phyloP scores from a whole-genome alignment of 441 rosid genomes.

The Breynia disticha region DNA sequence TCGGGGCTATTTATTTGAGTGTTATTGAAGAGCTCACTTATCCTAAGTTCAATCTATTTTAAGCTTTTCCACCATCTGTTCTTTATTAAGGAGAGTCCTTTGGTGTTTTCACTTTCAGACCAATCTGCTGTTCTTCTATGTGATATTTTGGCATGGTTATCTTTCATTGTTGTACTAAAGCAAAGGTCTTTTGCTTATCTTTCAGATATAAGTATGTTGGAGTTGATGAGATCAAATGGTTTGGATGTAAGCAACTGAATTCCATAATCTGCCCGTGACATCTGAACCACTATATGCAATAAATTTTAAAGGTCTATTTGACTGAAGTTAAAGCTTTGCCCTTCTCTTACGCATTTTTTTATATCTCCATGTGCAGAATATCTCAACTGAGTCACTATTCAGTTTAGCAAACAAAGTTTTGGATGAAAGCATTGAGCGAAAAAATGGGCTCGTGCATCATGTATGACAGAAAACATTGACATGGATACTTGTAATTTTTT shows the following conservation, averaged over 20 bases:
- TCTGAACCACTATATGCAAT: background rate
- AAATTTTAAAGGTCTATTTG: too few species aligned
- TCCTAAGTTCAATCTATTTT: too few species aligned
- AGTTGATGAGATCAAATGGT: constrained; percentile 53
- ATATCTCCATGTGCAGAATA: constrained; percentile 39
- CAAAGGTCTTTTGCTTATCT: constrained; percentile 48
- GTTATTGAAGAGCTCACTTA: too few species aligned
- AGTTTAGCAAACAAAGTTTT: constrained; percentile 48
- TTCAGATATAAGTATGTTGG: constrained; percentile 49
- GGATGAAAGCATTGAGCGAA: constrained; percentile 61
- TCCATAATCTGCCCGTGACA: background rate
- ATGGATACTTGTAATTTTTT: constrained; percentile 7
- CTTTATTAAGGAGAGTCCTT: background rate
- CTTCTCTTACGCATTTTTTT: constrained; percentile 13
- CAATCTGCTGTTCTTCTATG: constrained; percentile 25
- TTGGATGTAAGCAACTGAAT: constrained; percentile 48
- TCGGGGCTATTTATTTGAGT: background rate
- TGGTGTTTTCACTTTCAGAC: constrained; percentile 22
- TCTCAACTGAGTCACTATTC: constrained; percentile 67
- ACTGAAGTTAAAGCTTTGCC: constrained; percentile 7
- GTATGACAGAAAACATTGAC: constrained; percentile 37
- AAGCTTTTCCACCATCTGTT: background rate
- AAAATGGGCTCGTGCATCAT: constrained; percentile 58
- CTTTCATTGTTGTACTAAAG: constrained; percentile 37
- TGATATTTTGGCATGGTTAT: constrained; percentile 39